Base-by-base conservation (phyloP, 2,329 filamentous ascomycete genomes). In the Claviceps sp. region DNA sequence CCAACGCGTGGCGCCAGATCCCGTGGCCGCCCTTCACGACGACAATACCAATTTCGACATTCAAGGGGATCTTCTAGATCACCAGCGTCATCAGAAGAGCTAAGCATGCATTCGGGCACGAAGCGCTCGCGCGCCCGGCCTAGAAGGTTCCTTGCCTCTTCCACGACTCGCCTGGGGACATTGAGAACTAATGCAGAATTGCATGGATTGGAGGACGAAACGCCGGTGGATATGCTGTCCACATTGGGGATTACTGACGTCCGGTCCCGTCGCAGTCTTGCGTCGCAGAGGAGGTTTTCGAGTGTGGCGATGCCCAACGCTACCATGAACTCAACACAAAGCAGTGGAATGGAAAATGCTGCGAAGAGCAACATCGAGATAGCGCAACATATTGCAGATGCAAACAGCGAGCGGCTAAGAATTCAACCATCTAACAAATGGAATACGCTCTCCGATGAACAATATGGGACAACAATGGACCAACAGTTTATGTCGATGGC, bases 401-500 rank as follows among this genome's bases (percentile, higher is more conserved):
- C 49, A 26, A 22, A 16, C 14, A 18, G 26, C 18, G 20, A 26
- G 36, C 41, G 30, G 7, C 30, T 13, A 14, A 37, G 11, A 36
- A 46, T 16, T 37, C 42, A 14, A 18, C 9, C 34, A 26, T 40
- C 42, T 26, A 9, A 49, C 50, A 18, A 46, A 54, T 47, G 16
- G 36, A 41, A 37, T 20, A 38, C 30, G 41, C 5, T 18, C 14
- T 42, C 16, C 20, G 20, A 37, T 45, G 13, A 41, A 42, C 14
- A n/a, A 42, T 45, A 7, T 11, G 42, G 26, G 48, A n/a, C 30
- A 18, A 30, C 48, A 22, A 16, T 53, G 34, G 57, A 60, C 46
- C 60, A 59, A 11, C 62, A 67, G 11, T 70, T 75, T 47, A 67
- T 81, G 66, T 80, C 78, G 5, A 73, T 81, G 72, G 71, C 72